Evolutionary conservation across 225 moss, liverwort and hornwort species (phyloP).

Genomic region (Pleurozium schreberi): DNA sequence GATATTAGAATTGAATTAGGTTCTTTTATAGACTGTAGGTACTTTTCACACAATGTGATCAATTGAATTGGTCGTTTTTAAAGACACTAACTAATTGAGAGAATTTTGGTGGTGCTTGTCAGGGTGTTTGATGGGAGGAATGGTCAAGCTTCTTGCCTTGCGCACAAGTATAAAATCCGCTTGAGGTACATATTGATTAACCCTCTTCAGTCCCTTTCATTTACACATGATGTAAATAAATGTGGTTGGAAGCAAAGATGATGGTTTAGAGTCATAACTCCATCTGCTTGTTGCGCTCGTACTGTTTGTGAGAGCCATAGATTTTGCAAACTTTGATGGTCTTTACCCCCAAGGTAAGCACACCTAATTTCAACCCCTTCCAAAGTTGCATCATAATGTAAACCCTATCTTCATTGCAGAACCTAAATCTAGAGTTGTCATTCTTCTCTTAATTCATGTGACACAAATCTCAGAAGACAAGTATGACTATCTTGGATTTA

Average conservation of each 20-base stretch:
- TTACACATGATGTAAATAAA: no score
- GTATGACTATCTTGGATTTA: neutral
- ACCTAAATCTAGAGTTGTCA: neutral
- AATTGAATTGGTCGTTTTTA: neutral
- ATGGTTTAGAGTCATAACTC: neutral
- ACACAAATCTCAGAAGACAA: neutral
- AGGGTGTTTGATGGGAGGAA: conserved; percentile 15
- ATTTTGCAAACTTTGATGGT: neutral
- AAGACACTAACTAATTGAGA: neutral
- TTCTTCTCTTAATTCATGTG: neutral
- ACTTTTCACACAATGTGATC: neutral
- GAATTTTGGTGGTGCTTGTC: neutral
- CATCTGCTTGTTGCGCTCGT: neutral
- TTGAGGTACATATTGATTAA: conserved; percentile 7
- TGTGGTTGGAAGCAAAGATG: neutral
- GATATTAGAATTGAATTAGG: neutral
- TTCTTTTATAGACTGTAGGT: neutral
- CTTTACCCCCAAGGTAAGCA: neutral
- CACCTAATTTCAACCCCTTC: neutral
- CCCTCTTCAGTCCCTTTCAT: neutral
- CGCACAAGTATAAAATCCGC: conserved; percentile 26
- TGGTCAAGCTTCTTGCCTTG: conserved; percentile 7
- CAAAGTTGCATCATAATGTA: neutral
- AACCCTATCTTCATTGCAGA: neutral
- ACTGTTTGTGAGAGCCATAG: neutral